These are phyloP conservation scores for Perkinsus marinus DNA, from an alignment of 169 alveolate genomes.

Conservation along the genomic window DNA sequence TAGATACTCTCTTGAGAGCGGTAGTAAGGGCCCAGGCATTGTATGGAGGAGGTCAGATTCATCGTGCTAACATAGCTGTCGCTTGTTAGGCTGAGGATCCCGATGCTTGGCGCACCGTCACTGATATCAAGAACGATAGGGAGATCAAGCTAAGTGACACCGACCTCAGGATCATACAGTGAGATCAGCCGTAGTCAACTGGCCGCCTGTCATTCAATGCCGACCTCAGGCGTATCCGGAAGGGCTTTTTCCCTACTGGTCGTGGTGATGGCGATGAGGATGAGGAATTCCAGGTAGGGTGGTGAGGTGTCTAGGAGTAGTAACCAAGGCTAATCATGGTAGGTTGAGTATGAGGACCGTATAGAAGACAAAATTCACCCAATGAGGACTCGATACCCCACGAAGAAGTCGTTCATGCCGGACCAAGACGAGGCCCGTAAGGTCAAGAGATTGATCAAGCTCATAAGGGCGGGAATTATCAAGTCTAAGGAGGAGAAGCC, in stretches of 20 bases:
- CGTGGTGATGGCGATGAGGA: constrained; percentile 22
- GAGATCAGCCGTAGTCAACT: constrained; percentile 13
- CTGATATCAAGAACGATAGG: constrained; percentile 69
- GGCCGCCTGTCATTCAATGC: constrained; percentile 7
- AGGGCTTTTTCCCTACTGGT: constrained; percentile 15
- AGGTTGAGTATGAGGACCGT: constrained; percentile 31
- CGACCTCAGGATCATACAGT: constrained; percentile 51
- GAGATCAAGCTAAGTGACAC: constrained; percentile 67
- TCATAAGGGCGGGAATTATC: constrained; percentile 22
- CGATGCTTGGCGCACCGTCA: constrained; percentile 77
- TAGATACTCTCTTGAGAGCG: too few relatives aligned
- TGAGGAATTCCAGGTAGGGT: too few relatives aligned
- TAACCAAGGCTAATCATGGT: too few relatives aligned
- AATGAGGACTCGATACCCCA: constrained; percentile 38
- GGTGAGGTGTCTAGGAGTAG: too few relatives aligned
- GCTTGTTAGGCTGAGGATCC: constrained; percentile 65
- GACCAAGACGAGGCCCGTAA: constrained; percentile 64
- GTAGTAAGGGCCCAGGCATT: constrained; percentile 8
- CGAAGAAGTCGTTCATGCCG: constrained; percentile 61
- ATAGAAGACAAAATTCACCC: constrained; percentile 36
- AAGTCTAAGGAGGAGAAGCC: not conserved
- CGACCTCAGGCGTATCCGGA: constrained; percentile 42
- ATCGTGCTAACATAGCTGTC: too few relatives aligned
- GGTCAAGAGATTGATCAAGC: constrained; percentile 39
- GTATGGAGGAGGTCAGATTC: not conserved